Base-by-base conservation (phyloP, 257 asterid genomes). In the Oldenlandia corymbosa region DNA sequence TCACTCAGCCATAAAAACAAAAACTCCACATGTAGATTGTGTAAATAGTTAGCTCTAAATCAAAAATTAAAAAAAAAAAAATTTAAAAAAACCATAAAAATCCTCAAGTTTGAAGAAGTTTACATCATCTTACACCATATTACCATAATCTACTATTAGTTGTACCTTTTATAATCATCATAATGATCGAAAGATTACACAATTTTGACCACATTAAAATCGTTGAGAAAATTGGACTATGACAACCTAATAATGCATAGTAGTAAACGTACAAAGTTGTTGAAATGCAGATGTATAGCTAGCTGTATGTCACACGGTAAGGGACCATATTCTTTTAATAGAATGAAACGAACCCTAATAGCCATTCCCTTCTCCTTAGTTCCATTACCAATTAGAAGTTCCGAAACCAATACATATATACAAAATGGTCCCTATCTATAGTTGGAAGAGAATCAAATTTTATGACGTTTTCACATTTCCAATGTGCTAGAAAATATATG, bases 381-480 rank as follows among this genome's bases (percentile, higher is more conserved):
- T 51, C 56, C 67, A 58, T 26, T 16, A 26, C 5, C 30, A 21
- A 58, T 31, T 27, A 12, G 36, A 46, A 50, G 24, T 50, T 57
- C 20, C 37, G 41, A 49, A 59, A n/a, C n/a, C 11, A 51, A 23
- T 34, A 9, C 9, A 34, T 34, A 34, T 34, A 34, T n/a, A n/a
- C n/a, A n/a, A n/a, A n/a, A n/a, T 48, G 68, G 68, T 66, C 68
- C 72, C 64, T 16, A 52, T 7, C 27, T 59, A 66, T 59, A 55
- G 45, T 65, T 75, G 61, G 65, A 17, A 51, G 57, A 55, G 78
- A 80, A 77, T 70, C 79, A 78, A n/a, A n/a, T n/a, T n/a, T n/a
- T n/a, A 66, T 78, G 75, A 70, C 72, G 59, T 79, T 73, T 73
- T 76, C 66, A 3, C 52, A 65, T 60, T 65, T 60, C 27, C 64